Evolutionary conservation across 2,329 filamentous ascomycete genomes (phyloP), one percentile per base, ranked within the genome.

Genomic region (Talaromyces sp.): DNA sequence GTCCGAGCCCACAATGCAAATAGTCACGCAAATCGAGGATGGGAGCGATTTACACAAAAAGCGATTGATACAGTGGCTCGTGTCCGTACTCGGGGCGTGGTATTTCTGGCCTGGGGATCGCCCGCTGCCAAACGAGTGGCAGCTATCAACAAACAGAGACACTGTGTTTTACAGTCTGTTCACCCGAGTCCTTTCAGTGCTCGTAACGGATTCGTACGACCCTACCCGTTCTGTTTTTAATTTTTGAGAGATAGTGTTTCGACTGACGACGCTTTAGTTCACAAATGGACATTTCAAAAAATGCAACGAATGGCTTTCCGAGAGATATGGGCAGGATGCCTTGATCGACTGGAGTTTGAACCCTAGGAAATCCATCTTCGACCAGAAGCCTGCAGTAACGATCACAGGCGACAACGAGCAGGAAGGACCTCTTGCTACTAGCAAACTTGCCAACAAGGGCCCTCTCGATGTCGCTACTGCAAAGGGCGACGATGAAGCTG

Each of bases 121-220:
- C 91, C 92, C 1, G 95, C 95, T 0, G 90, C 88, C 64, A 90
- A 92, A 80, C 83, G 93, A 64, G 91, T 96, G 24, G 80, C 84
- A 48, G 90, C 88, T 70, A 84, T 98, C 61, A 90, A 95, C 73
- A 82, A 78, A 60, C 83, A 86, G 68, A 88, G 85, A 72, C 94
- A 99, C 79, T 83, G 92, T 54, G 91, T 99, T 43, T 82, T 99
- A 69, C 88, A 90, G 78, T 90, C 88, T 72, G 93, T 93, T 59
- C 95, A 99, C 79, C 95, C 95, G 0, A 97, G 92, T 76, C 95
- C 95, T n/a, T 78, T 97, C 69, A 96, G 92, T 78, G 95, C 94
- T 3, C 79, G 83, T 14, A 84, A 86, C 62, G 95, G 95, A 0
- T 99, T 93, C 77, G 84, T 87, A 77, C 81, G 85, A 31, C 24